Evolutionary conservation across 192 early-diverging fungal species (phyloP).

Genomic region (Coemansia furcata): DNA sequence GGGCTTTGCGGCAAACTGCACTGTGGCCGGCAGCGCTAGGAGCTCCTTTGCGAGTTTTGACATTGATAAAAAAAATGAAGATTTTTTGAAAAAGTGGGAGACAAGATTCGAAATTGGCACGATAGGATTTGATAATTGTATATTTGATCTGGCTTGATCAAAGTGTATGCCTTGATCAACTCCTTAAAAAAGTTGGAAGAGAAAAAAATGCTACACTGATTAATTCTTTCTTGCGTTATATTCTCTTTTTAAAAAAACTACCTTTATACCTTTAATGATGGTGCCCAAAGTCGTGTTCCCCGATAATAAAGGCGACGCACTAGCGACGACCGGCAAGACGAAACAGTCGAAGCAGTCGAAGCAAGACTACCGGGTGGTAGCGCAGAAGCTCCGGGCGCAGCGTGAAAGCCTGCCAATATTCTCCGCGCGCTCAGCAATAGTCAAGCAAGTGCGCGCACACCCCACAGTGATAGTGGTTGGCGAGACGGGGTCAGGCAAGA

Average conservation of each 20-base stretch:
- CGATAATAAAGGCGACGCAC: neutral
- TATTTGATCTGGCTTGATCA: no score
- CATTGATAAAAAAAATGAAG: constrained; percentile 8
- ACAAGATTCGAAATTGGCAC: neutral
- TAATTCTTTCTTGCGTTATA: neutral
- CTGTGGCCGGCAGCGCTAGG: constrained; percentile 17
- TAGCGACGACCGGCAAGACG: constrained; percentile 3
- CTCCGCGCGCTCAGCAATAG: constrained; percentile 35
- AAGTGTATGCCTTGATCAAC: no score
- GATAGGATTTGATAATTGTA: neutral
- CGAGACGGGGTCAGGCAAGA: constrained; percentile 81
- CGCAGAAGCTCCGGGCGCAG: constrained; percentile 21
- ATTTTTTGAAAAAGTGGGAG: neutral
- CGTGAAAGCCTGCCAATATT: constrained; percentile 57
- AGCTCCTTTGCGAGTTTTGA: constrained; percentile 31
- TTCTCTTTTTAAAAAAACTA: neutral
- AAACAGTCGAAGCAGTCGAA: neutral
- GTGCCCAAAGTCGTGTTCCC: constrained; percentile 6
- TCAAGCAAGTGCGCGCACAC: constrained; percentile 23
- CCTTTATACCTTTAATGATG: neutral
- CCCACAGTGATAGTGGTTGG: constrained; percentile 69
- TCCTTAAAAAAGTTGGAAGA: neutral
- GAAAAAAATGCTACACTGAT: no score
- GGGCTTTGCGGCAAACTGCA: constrained; percentile 18
- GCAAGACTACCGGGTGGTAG: constrained; percentile 17